Base-by-base conservation (phyloP, 2,329 filamentous ascomycete genomes). In the Fusarium pseudocircinatum region DNA sequence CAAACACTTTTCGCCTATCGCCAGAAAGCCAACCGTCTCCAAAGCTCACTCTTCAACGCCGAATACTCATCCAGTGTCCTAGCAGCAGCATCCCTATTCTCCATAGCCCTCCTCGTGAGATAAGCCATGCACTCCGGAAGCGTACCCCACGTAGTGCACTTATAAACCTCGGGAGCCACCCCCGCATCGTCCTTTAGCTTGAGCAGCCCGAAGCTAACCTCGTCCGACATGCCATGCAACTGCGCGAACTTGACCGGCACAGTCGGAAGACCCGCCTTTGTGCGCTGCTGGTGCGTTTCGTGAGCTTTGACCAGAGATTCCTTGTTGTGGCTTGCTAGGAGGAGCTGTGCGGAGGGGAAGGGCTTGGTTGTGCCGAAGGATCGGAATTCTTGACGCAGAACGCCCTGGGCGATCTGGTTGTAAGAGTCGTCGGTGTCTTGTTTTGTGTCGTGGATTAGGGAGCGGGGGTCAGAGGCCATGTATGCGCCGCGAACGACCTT, bases 401-500 rank as follows among this genome's bases (percentile, higher is more conserved):
- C 82, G 0, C 85, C 84, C 44, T 84, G 82, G 7, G 85, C 83
- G 42, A 88, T 84, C 36, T 77, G 78, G 74, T 90, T 85, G 81
- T 89, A 90, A 46, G 82, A 82, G 9, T 80, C 77, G 67, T 90
- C 86, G 0, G 88, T 90, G 24, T 84, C 85, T 39, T 86, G 80
- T 67, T 88, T 89, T 50, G 83, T 87, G 60, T 87, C 84, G 75
- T 86, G 86, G 67, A 89, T 87, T n/a, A 88, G 76, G 6, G 81
- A 77, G 7, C 86, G 79, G 46, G 84, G 82, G 49, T 90, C 88
- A 0, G 83, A 84, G 34, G 81, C 80, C 42, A 90, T 83, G 77
- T 90, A 90, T 22, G 88, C 88, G 28, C 88, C 87, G 20, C 88
- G 84, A 5, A 90, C 88, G 14, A 90, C 81, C 78, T 90, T 90